Percentiles rank a stretch among this genome's conserved stretches.
These are phyloP conservation scores for Sclerotinia spermophila DNA, from an alignment of 2,329 filamentous ascomycete species.

Conservation along the genomic window DNA sequence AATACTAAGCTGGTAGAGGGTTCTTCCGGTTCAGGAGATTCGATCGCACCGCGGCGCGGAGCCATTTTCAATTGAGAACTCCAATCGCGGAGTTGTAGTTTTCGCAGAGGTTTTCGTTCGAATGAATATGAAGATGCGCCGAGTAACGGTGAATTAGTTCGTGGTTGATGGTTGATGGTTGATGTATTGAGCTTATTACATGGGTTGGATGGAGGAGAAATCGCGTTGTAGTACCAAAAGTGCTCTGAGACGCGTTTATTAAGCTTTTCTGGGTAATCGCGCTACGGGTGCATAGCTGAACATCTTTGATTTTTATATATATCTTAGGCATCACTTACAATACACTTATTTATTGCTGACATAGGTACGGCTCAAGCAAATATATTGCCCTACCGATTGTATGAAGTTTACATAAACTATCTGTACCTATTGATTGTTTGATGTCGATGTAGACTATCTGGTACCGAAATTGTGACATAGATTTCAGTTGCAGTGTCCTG, in stretches of 20 bases:
- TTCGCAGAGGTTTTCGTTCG: not conserved
- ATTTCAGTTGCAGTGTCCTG: not conserved
- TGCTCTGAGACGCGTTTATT: slow-evolving; percentile 11
- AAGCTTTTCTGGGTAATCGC: slow-evolving; percentile 1
- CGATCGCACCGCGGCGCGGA: slow-evolving; percentile 36
- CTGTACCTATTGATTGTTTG: not conserved
- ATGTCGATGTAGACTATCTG: not conserved
- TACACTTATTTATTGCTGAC: not conserved
- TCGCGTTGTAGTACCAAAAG: slow-evolving; percentile 15
- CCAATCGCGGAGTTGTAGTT: slow-evolving; percentile 10
- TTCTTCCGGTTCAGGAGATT: slow-evolving; percentile 29
- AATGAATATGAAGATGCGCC: not conserved
- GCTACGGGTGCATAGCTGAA: not conserved
- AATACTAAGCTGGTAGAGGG: slow-evolving; percentile 61
- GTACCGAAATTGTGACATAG: not conserved
- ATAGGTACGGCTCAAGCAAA: not conserved
- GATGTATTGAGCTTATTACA: slow-evolving; percentile 12
- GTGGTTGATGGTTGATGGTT: slow-evolving; percentile 1
- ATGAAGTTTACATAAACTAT: not conserved
- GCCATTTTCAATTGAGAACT: slow-evolving; percentile 31
- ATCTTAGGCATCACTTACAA: not conserved
- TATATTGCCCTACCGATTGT: not conserved
- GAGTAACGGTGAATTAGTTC: not conserved
- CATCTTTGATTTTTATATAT: not conserved
- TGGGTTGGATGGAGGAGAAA: slow-evolving; percentile 10